These are phyloP conservation scores for Camelina hispida DNA, from an alignment of 345 rosid species.

Conservation along the genomic window DNA sequence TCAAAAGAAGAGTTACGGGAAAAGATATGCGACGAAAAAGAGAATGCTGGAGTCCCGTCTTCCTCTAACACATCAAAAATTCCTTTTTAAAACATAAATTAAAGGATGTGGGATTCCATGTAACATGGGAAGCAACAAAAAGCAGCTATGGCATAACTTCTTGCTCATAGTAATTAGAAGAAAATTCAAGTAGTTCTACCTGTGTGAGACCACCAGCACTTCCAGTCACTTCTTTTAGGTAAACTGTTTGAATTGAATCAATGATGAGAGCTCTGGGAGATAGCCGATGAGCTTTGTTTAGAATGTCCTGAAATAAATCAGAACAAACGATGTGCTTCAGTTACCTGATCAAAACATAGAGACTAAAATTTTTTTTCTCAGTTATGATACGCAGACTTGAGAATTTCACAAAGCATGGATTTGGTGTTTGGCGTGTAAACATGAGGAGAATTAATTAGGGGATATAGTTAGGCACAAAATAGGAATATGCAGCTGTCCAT, in stretches of 20 bases:
- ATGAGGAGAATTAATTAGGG: slow-evolving; percentile 13
- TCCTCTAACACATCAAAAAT: background rate
- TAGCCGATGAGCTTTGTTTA: slow-evolving; percentile 62
- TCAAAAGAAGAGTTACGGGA: background rate
- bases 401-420: background rate
- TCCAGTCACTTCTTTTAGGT: slow-evolving; percentile 76
- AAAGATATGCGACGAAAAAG: background rate
- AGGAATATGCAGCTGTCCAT: background rate
- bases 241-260: slow-evolving; percentile 94
- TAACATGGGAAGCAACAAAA: slow-evolving; percentile 25
- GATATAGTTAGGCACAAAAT: background rate
- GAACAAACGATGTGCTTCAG: background rate
- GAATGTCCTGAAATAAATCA: slow-evolving; percentile 66
- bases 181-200: slow-evolving; percentile 47
- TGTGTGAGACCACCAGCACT: slow-evolving; percentile 90
- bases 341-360: background rate
- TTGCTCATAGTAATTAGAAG: slow-evolving; percentile 11
- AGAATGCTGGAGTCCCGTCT: background rate
- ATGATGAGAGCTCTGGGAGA: slow-evolving; percentile 77
- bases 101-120: background rate
- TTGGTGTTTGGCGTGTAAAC: slow-evolving; percentile 4
- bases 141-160: slow-evolving; percentile 15
- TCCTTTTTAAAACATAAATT: background rate
- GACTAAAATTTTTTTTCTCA: background rate
- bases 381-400: slow-evolving; percentile 19